Conservation (phyloP, 108 stramenopile species). For the Cyclotella cryptica region DNA sequence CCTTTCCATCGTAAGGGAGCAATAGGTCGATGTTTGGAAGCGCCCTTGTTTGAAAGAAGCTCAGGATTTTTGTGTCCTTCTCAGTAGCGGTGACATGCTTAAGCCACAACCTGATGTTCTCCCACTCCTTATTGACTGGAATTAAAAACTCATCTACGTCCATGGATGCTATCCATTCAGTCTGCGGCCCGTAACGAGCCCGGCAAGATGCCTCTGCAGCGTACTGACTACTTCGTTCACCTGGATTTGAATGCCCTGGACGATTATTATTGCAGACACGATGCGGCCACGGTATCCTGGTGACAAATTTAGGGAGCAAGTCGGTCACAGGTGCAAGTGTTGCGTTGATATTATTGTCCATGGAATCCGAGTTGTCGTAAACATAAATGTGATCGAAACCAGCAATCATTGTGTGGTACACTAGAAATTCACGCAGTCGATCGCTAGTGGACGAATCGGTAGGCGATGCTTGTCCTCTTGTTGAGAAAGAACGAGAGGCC, state of each 20-base stretch:
- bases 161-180: conserved; percentile 81
- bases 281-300: conserved; percentile 72
- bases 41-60: conserved; percentile 58
- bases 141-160: conserved; percentile 87
- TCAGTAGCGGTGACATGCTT: conserved; percentile 29
- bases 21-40: conserved; percentile 36
- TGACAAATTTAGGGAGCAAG: conserved; percentile 54
- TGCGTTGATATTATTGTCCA: conserved; percentile 27
- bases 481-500: conserved; percentile 58
- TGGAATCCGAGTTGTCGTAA: conserved; percentile 75
- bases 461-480: conserved; percentile 46
- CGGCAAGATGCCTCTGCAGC: conserved; percentile 84
- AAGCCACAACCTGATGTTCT: conserved; percentile 33
- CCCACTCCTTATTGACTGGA: conserved; percentile 51
- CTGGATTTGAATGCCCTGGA: conserved; percentile 66
- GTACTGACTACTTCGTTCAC: conserved; percentile 81
- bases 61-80: conserved; percentile 53
- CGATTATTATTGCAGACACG: conserved; percentile 83
- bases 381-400: conserved; percentile 86
- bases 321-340: conserved; percentile 40
- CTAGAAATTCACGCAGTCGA: conserved; percentile 68
- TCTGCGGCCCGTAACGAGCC: conserved; percentile 67
- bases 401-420: conserved; percentile 60
- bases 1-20: conserved; percentile 37
- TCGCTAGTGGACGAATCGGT: conserved; percentile 44